Evolutionary conservation across 805 yeast species (phyloP), one percentile per base, ranked within the genome.

Genomic region (Hanseniaspora taiwanica): DNA sequence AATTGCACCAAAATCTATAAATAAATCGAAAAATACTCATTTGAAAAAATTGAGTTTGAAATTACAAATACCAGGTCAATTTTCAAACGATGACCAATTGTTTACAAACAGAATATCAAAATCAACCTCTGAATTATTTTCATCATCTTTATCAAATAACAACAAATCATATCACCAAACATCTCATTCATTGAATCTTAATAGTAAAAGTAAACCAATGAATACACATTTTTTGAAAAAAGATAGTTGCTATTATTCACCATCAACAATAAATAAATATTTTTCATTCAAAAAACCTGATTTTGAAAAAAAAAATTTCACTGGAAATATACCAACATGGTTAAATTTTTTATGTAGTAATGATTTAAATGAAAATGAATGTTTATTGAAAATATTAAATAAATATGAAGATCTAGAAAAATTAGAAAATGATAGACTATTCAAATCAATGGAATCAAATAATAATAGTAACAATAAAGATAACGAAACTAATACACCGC

Each of bases 331-430:
- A 21, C 69, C 69, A 5, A 40, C 20, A 16, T 57, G 66, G 66
- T 39, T 62, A 13, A 47, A 42, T 4, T 48, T 38, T 16, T 49
- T 49, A 3, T 39, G 46, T 2, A 45, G 44, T 21, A 36, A 42
- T 7, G 44, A 49, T 13, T n/a, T 29, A 10, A 33, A 18, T 23
- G 47, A 51, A 2, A 52, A 56, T 25, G 32, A 39, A 2, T 44
- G 50, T 3, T 45, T 64, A 27, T 43, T 53, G 12, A 46, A 53
- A 29, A 48, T 62, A 27, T 52, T 59, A 21, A 39, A 47, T 5
- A 55, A 56, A 21, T 63, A 61, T 42, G 66, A 63, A 46, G 44
- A 44, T 20, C 43, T 61, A 40, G 69, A 64, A 47, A 55, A 56
- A 27, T 50, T 56, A 24, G 63, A 58, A 43, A 46, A 48, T 31